Conservation (phyloP, 2,329 filamentous ascomycete genomes). For the Fusarium euwallaceae region DNA sequence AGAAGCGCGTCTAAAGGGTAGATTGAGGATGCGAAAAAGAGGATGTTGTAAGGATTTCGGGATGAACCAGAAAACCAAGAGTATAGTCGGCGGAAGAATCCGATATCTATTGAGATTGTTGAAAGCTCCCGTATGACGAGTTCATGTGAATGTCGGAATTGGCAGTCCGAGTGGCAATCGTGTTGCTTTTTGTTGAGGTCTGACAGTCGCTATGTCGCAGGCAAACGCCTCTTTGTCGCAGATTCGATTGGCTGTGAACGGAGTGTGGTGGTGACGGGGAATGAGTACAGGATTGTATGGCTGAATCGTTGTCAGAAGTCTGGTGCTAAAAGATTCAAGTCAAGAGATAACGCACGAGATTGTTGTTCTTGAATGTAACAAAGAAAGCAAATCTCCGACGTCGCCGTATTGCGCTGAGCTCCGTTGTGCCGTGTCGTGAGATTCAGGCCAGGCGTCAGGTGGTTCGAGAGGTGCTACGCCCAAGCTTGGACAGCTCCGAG, state of each 20-base stretch:
- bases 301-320: constrained; percentile 5
- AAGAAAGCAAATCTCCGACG: constrained; percentile 38
- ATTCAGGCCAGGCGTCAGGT: constrained; percentile 39
- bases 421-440: constrained; percentile 38
- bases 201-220: constrained; percentile 38
- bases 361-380: not conserved
- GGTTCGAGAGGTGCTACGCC: constrained; percentile 33
- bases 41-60: constrained; percentile 17
- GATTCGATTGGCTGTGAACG: constrained; percentile 40
- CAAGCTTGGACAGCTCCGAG: constrained; percentile 46
- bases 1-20: constrained; percentile 15
- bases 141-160: constrained; percentile 41
- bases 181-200: constrained; percentile 36
- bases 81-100: constrained; percentile 12
- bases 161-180: constrained; percentile 6
- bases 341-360: not conserved
- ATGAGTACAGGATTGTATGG: constrained; percentile 20
- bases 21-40: constrained; percentile 1
- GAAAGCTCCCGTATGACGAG: constrained; percentile 41
- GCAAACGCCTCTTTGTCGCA: constrained; percentile 48
- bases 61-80: constrained; percentile 1
- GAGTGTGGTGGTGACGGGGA: constrained; percentile 10
- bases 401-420: constrained; percentile 22
- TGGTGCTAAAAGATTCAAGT: not conserved
- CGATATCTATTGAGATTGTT: constrained; percentile 23